These are phyloP conservation scores for Eimeria acervulina DNA, from an alignment of 169 alveolate genomes.

Conservation along the genomic window DNA sequence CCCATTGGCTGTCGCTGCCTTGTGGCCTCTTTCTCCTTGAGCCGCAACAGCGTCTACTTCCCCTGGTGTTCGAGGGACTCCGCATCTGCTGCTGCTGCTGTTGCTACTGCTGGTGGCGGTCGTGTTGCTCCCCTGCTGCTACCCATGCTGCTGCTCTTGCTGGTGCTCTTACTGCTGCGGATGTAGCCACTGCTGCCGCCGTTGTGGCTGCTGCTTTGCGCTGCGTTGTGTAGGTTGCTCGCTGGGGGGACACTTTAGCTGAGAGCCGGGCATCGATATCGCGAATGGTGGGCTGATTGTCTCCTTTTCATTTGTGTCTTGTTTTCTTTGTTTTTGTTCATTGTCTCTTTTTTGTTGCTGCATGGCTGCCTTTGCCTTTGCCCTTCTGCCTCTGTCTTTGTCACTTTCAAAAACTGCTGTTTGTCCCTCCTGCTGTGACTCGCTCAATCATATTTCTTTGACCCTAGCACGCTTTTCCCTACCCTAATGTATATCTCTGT, in stretches of 20 bases:
- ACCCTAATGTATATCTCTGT: too few relatives aligned
- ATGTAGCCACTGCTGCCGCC: neutral
- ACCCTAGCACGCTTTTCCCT: neutral
- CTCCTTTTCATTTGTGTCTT: neutral
- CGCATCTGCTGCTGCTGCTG: neutral
- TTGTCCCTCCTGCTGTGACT: neutral
- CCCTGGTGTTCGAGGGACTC: neutral
- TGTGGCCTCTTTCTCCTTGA: neutral
- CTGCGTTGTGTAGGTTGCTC: neutral
- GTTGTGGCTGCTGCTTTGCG: neutral
- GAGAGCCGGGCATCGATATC: slow-evolving; percentile 5
- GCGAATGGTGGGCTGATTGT: neutral
- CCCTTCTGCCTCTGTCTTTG: neutral
- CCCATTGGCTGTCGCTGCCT: neutral
- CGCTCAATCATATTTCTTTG: too few relatives aligned
- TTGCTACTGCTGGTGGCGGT: neutral
- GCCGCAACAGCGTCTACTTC: too few relatives aligned
- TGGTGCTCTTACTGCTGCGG: neutral
- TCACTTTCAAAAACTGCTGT: too few relatives aligned
- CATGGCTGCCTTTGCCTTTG: too few relatives aligned
- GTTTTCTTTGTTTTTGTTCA: neutral
- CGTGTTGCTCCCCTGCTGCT: neutral
- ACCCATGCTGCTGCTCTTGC: neutral
- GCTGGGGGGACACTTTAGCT: slow-evolving; percentile 5
- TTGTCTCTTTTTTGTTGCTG: neutral